Evolutionary conservation across 352 stramenopile species (phyloP), one percentile per base, ranked within the genome.

Genomic region (Phytophthora boehmeriae): DNA sequence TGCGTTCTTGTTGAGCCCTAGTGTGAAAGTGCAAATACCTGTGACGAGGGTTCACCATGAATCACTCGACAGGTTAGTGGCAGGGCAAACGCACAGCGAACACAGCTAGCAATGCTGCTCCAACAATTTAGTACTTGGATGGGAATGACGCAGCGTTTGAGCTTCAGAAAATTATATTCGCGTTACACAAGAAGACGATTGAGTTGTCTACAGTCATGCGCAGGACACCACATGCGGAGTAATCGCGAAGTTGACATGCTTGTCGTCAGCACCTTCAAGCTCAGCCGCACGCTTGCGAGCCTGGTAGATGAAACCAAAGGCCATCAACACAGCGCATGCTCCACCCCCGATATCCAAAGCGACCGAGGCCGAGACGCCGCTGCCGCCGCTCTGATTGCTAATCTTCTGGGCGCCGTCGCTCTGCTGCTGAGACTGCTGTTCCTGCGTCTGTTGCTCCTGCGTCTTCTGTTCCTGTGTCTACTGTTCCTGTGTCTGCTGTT

Each of bases 261-360:
- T 89, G 54, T 43, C 47, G 34, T 84, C 79, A n/a, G 44, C 60
- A 5, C 38, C 54, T 35, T 88, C 80, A 5, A 89, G 70, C 54
- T 79, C 64, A 19, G 70, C 50, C 1, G 78, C 80, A 51, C 81
- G 83, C 71, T 88, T 71, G 62, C 80, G 80, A 48, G 80, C 68
- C 68, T 86, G 76, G 73, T 86, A 90, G 71, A 90, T 88, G 68
- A 90, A 86, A 35, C 73, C 80, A 36, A 86, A 86, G 9, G 78
- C 78, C 30, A 68, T 76, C 39, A 83, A 34, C 2, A 76, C 77
- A 5, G 59, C 71, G 10, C 65, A 77, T 28, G 75, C 76, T 30
- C 62, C 71, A 23, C 44, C 46, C 19, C 58, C 68, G 14, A 83
- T 27, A 20, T 66, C 63, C 13, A 75, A 19, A 9, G 46, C 61